Evolutionary conservation across 148 eudicot genomes (phyloP).

Genomic region (Camellia granthamiana): DNA sequence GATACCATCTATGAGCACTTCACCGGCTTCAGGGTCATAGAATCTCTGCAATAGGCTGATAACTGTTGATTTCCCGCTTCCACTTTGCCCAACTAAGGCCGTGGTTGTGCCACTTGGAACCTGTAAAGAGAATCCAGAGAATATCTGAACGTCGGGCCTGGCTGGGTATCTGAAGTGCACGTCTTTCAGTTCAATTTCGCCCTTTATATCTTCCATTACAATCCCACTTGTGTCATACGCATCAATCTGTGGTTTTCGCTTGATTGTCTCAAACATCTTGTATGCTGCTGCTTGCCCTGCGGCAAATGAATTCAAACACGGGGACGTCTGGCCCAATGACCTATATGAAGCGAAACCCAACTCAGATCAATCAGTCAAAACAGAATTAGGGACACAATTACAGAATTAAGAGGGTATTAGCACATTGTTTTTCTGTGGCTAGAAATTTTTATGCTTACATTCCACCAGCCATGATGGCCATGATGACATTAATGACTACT

Average conservation of each 20-base stretch:
- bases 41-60: conserved; percentile 73
- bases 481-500: conserved; percentile 59
- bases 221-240: conserved; percentile 46
- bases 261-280: conserved; percentile 77
- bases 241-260: conserved; percentile 62
- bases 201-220: conserved; percentile 46
- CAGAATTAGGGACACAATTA: not conserved
- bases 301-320: conserved; percentile 60
- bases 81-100: conserved; percentile 84
- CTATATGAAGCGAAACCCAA: conserved; percentile 29
- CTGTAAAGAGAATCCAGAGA: conserved; percentile 53
- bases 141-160: conserved; percentile 74
- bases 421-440: too few species aligned
- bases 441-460: conserved; percentile 35
- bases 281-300: conserved; percentile 76
- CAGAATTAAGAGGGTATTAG: not conserved
- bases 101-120: conserved; percentile 54
- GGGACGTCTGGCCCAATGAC: conserved; percentile 68
- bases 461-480: conserved; percentile 69
- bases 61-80: conserved; percentile 83
- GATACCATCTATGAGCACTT: conserved; percentile 61
- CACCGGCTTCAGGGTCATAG: conserved; percentile 74
- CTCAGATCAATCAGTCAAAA: too few species aligned
- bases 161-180: conserved; percentile 69
- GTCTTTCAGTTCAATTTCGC: conserved; percentile 64